phyloP scores from a whole-genome alignment of 805 yeast genomes.

The Metschnikowia hibisci region DNA sequence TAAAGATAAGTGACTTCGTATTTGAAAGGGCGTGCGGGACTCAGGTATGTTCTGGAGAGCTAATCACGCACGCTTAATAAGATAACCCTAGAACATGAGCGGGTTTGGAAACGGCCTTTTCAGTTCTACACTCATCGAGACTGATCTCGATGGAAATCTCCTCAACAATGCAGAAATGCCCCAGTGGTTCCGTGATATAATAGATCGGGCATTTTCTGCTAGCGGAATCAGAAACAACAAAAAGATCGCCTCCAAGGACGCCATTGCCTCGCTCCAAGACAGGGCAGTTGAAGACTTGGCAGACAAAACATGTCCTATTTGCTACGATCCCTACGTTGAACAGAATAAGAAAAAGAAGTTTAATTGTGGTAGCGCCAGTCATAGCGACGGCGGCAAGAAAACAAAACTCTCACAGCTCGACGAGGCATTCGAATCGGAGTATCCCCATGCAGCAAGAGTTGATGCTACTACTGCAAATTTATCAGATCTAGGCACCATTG shows the following conservation, averaged over 20 bases:
- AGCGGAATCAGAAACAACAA: conserved; percentile 24
- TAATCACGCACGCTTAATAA: no score
- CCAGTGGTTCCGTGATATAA: conserved; percentile 18
- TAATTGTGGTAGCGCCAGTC: conserved; percentile 7
- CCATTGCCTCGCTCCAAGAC: conserved; percentile 31
- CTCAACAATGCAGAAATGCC: conserved; percentile 15
- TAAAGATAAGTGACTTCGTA: no score
- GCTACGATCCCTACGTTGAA: conserved; percentile 33
- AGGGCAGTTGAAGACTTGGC: conserved; percentile 19
- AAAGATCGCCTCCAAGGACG: conserved; percentile 36
- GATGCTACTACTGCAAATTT: conserved; percentile 2
- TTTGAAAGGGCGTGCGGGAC: no score
- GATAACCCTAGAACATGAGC: no score
- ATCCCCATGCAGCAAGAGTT: background rate
- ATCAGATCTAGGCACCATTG: conserved; percentile 3
- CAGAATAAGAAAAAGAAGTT: conserved; percentile 13
- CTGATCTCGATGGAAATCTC: conserved; percentile 17
- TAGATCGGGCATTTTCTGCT: conserved; percentile 33
- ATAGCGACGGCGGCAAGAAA: background rate
- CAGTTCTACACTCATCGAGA: conserved; percentile 13
- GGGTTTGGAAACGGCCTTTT: conserved; percentile 10
- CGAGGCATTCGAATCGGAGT: background rate
- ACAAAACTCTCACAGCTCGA: conserved; percentile 1
- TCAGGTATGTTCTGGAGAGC: no score
- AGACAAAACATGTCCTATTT: conserved; percentile 35